Evolutionary conservation across 257 asterid genomes (phyloP).

Genomic region (Thymus quinquecostatus): DNA sequence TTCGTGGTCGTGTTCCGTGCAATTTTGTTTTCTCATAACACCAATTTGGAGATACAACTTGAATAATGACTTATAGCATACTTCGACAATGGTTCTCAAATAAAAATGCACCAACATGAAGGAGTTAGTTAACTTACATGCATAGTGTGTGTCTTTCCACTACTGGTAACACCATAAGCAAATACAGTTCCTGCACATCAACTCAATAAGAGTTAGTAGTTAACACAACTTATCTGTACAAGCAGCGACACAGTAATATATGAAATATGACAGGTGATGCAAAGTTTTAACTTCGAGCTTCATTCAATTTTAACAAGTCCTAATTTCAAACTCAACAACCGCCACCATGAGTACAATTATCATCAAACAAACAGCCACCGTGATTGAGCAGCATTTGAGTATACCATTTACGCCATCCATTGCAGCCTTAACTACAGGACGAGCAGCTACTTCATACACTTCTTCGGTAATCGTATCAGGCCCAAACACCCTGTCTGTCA

Average conservation of each 20-base stretch:
- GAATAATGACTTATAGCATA: slow-evolving; percentile 22
- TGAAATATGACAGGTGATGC: slow-evolving; percentile 1
- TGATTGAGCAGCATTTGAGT: slow-evolving; percentile 20
- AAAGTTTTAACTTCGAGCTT: slow-evolving; percentile 21
- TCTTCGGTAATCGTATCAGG: slow-evolving; percentile 78
- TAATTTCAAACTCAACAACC: neutral
- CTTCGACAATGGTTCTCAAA: slow-evolving; percentile 10
- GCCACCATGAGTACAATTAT: no score
- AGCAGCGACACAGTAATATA: neutral
- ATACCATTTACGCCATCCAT: slow-evolving; percentile 98
- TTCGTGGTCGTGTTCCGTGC: slow-evolving; percentile 7
- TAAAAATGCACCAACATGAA: slow-evolving; percentile 26
- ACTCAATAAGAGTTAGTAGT: slow-evolving; percentile 37
- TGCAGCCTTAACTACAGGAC: slow-evolving; percentile 95
- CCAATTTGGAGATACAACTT: slow-evolving; percentile 8
- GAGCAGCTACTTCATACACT: slow-evolving; percentile 93
- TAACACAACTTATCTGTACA: slow-evolving; percentile 8
- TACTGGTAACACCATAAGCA: slow-evolving; percentile 99
- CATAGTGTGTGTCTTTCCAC: slow-evolving; percentile 99
- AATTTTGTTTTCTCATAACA: slow-evolving; percentile 19
- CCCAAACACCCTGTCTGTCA: slow-evolving; percentile 88
- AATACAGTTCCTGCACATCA: slow-evolving; percentile 89
- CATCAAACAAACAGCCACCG: no score
- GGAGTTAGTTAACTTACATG: slow-evolving; percentile 66
- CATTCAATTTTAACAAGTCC: neutral